Evolutionary conservation across 2,329 filamentous ascomycete species (phyloP).

Genomic region (Macrophomina pseudophaseolina): DNA sequence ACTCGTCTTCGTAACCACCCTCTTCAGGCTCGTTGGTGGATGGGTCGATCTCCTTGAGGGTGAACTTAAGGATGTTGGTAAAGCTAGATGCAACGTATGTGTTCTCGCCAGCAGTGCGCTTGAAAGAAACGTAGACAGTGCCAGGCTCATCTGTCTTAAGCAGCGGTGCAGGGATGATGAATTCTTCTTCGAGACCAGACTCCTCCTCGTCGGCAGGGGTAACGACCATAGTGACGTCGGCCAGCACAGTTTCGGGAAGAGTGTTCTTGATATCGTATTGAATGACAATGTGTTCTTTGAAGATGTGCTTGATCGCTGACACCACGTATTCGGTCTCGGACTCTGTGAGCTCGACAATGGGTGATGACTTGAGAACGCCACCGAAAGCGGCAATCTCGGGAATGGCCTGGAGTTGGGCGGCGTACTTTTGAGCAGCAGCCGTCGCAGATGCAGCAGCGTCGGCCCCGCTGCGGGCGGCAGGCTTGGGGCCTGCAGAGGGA

Average conservation of each 20-base stretch:
- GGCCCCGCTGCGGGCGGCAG: conserved; percentile 68
- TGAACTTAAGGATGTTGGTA: conserved; percentile 94
- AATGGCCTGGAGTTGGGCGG: conserved; percentile 83
- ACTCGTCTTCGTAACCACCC: conserved; percentile 91
- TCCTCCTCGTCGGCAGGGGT: conserved; percentile 83
- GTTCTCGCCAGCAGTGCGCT: conserved; percentile 75
- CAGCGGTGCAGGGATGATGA: conserved; percentile 87
- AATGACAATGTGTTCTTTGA: conserved; percentile 94
- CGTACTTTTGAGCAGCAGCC: conserved; percentile 78
- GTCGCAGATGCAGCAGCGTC: conserved; percentile 80
- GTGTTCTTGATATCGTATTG: conserved; percentile 99
- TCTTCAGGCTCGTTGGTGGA: conserved; percentile 92
- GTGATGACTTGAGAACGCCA: conserved; percentile 87
- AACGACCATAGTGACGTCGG: conserved; percentile 68
- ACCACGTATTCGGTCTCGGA: conserved; percentile 98
- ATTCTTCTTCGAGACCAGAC: conserved; percentile 73
- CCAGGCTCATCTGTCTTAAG: conserved; percentile 85
- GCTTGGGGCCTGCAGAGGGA: conserved; percentile 80
- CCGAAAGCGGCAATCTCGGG: conserved; percentile 92
- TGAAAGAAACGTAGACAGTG: conserved; percentile 94
- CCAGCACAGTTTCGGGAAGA: conserved; percentile 71
- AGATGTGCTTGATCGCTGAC: conserved; percentile 91
- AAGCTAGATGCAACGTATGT: conserved; percentile 82
- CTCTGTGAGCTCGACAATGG: conserved; percentile 87
- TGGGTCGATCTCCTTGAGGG: conserved; percentile 96